Evolutionary conservation across 2,329 filamentous ascomycete genomes (phyloP).

Genomic region (Botryotinia calthae): DNA sequence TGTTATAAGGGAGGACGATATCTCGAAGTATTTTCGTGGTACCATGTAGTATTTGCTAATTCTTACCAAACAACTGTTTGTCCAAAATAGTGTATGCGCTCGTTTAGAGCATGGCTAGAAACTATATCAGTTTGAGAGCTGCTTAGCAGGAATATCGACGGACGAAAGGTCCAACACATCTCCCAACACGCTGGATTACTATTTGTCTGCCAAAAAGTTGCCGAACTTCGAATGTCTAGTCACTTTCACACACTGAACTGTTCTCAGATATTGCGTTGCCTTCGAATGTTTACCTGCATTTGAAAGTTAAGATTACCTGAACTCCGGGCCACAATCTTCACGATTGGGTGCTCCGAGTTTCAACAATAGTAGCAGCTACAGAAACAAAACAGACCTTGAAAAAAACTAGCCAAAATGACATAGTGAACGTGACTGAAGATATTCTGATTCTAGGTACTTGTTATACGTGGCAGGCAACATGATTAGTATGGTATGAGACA

Average conservation of each 20-base stretch:
- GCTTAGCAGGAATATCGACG: rapidly evolving
- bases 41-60: background rate
- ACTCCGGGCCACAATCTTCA: background rate
- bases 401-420: background rate
- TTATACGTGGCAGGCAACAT: background rate
- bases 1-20: background rate
- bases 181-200: background rate
- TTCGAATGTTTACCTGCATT: background rate
- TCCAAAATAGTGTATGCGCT: background rate
- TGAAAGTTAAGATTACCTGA: background rate
- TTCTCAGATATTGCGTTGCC: background rate
- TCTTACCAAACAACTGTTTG: background rate
- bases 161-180: background rate
- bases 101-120: background rate
- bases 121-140: background rate
- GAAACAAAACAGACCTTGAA: rapidly evolving
- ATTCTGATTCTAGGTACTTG: background rate
- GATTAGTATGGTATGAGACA: background rate
- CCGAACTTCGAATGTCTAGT: background rate
- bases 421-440: rapidly evolving
- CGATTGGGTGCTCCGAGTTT: rapidly evolving
- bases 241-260: background rate
- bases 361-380: background rate
- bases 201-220: background rate
- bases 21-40: background rate